Percentiles rank a stretch among this genome's conserved stretches.
These are phyloP conservation scores for Irpex sp. DNA, from an alignment of 1,284 basidiomycete genomes.

Conservation along the genomic window DNA sequence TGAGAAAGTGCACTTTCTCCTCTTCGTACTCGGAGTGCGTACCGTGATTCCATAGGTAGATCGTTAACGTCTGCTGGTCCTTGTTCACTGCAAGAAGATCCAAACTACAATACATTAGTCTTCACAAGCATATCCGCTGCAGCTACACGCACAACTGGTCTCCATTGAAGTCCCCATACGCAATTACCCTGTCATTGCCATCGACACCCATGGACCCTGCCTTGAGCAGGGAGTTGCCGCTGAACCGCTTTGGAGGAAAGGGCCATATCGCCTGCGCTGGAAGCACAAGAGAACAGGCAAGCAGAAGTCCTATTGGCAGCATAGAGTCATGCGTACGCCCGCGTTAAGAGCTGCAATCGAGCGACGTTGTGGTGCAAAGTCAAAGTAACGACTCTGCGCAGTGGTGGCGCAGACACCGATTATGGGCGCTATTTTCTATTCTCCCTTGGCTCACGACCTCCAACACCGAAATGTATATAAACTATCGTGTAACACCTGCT, in stretches of 20 bases:
- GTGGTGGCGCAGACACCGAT: not conserved
- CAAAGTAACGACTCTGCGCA: not conserved
- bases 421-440: not conserved
- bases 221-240: conserved; percentile 79
- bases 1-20: not conserved
- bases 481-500: not conserved
- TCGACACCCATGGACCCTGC: conserved; percentile 81
- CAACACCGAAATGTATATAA: not conserved
- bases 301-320: conserved; percentile 1
- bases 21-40: conserved; percentile 18
- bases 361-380: not conserved
- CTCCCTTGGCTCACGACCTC: not conserved
- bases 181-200: conserved; percentile 71
- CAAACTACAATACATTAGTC: conserved; percentile 42
- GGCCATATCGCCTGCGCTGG: conserved; percentile 58
- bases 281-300: conserved; percentile 1
- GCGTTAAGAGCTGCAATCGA: not conserved
- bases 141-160: conserved; percentile 79
- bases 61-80: conserved; percentile 69
- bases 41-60: conserved; percentile 89
- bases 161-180: conserved; percentile 93
- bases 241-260: conserved; percentile 81
- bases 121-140: not conserved
- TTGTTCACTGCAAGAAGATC: conserved; percentile 77
- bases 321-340: conserved; percentile 1